A percentile compares a stretch with the other conserved stretches of the same genome.
Evolutionary conservation across 495 filamentous ascomycete species (phyloP).

Genomic region (Penicillium argentinense): DNA sequence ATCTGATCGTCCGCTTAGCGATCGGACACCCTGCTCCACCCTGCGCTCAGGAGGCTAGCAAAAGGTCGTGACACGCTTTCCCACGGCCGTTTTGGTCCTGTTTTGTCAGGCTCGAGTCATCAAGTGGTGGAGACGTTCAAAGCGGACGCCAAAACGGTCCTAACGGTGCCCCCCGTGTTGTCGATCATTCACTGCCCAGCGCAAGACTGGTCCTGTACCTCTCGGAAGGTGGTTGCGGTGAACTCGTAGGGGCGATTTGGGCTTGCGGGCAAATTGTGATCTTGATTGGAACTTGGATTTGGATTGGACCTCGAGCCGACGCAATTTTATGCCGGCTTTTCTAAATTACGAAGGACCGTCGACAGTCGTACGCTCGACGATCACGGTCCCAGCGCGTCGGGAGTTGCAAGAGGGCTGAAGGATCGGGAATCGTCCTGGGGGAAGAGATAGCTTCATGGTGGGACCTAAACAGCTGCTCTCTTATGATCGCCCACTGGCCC

Average conservation of each 20-base stretch:
- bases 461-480: neutral
- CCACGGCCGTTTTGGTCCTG: neutral
- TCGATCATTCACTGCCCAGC: constrained; percentile 21
- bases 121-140: constrained; percentile 7
- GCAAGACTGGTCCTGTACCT: neutral
- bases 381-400: neutral
- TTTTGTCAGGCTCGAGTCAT: constrained; percentile 18
- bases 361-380: neutral
- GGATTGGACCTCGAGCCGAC: too few relatives aligned
- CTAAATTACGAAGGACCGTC: too few relatives aligned
- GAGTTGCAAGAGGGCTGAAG: neutral
- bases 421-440: neutral
- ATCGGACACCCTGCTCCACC: constrained; percentile 16
- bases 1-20: constrained; percentile 35
- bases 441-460: neutral
- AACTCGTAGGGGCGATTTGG: too few relatives aligned
- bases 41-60: constrained; percentile 4
- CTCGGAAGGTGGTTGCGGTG: too few relatives aligned
- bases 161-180: constrained; percentile 22
- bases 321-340: neutral
- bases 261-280: too few relatives aligned
- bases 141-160: constrained; percentile 19
- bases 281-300: too few relatives aligned
- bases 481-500: neutral
- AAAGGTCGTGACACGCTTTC: constrained; percentile 3